These are phyloP conservation scores for Iris macrosiphon DNA, from an alignment of 106 monocot genomes.

Conservation along the genomic window DNA sequence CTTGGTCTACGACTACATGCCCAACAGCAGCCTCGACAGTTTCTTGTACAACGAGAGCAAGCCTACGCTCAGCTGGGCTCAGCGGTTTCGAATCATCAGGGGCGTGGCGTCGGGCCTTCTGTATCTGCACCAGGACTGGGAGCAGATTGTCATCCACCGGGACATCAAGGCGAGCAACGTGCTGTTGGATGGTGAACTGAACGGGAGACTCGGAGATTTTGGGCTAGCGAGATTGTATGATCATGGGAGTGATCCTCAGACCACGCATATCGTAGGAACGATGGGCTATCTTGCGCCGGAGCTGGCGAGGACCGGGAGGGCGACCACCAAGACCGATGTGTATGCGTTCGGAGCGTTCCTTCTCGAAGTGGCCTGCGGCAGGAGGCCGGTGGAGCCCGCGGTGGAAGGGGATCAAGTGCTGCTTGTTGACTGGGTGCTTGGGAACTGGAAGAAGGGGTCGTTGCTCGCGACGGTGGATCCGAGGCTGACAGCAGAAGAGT, in stretches of 20 bases:
- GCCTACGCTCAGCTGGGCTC: conserved; percentile 1
- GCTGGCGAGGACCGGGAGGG: conserved; percentile 10
- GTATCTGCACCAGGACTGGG: conserved; percentile 16
- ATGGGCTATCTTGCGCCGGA: conserved; percentile 19
- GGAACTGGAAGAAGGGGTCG: neutral
- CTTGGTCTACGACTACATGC: conserved; percentile 9
- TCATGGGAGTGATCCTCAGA: conserved; percentile 5
- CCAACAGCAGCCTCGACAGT: conserved; percentile 10
- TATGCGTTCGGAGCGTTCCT: conserved; percentile 14
- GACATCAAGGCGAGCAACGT: conserved; percentile 23
- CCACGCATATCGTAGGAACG: conserved; percentile 15
- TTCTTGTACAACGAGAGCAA: neutral
- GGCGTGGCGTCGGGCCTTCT: conserved; percentile 4
- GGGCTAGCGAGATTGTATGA: conserved; percentile 14
- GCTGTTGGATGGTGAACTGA: conserved; percentile 11
- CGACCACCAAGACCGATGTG: conserved; percentile 15
- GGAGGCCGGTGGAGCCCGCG: conserved; percentile 3
- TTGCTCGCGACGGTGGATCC: conserved; percentile 6
- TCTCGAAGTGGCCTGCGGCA: conserved; percentile 18
- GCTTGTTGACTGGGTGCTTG: conserved; percentile 16
- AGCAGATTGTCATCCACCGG: conserved; percentile 13
- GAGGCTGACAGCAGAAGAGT: neutral
- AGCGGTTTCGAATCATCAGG: conserved; percentile 5
- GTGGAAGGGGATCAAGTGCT: neutral
- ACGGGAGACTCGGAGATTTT: conserved; percentile 15